Conservation (phyloP, 495 filamentous ascomycete species). For the Astrothelium subdiscretum region DNA sequence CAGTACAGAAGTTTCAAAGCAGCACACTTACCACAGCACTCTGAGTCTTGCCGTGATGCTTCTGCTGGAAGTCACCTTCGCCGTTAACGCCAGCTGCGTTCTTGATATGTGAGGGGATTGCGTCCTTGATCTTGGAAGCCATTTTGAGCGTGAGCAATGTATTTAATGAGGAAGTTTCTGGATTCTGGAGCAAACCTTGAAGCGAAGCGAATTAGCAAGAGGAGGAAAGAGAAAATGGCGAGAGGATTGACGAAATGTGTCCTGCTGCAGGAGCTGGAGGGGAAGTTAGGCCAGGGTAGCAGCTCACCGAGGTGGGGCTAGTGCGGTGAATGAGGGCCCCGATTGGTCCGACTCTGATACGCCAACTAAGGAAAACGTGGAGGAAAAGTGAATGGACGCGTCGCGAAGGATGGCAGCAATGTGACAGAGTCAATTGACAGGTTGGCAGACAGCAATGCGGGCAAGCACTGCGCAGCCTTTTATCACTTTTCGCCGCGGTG, state of each 20-base stretch:
- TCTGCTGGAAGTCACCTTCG: slow-evolving; percentile 38
- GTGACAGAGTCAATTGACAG: neutral
- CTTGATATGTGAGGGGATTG: slow-evolving; percentile 73
- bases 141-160: slow-evolving; percentile 37
- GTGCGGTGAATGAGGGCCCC: neutral
- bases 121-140: slow-evolving; percentile 56
- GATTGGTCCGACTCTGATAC: neutral
- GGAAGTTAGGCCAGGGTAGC: neutral
- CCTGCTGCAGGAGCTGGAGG: neutral
- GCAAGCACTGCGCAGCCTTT: neutral
- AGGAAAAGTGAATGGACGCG: neutral
- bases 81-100: slow-evolving; percentile 41
- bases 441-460: neutral
- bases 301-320: neutral
- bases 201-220: neutral
- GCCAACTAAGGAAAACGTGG: neutral
- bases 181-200: neutral
- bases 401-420: neutral
- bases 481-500: neutral
- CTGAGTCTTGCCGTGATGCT: slow-evolving; percentile 90
- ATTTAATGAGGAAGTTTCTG: slow-evolving; percentile 3
- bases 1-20: slow-evolving; percentile 11
- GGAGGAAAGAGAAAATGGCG: neutral
- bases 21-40: slow-evolving; percentile 79
- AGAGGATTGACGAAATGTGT: neutral